Conservation (phyloP, 805 yeast species). For the Alloascoidea africana region DNA sequence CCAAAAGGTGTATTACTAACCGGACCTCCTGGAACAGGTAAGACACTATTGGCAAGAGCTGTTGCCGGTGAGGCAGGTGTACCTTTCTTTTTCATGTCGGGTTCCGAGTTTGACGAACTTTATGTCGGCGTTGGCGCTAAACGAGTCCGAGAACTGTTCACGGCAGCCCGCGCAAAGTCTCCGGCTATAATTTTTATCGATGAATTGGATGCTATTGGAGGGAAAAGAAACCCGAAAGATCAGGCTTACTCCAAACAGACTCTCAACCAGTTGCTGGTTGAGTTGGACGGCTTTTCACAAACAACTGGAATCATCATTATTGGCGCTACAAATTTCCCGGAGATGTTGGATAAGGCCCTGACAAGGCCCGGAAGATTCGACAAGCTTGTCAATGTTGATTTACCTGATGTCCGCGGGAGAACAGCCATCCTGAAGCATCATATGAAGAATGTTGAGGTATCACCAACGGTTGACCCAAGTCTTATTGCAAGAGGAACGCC, state of each 20-base stretch:
- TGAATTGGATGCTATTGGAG: conserved; percentile 98
- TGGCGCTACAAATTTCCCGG: conserved; percentile 98
- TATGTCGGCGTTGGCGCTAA: conserved; percentile 99
- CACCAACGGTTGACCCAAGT: conserved; percentile 75
- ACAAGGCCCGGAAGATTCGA: conserved; percentile 98
- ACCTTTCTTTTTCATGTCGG: conserved; percentile 96
- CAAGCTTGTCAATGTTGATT: conserved; percentile 84
- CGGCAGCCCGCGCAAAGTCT: conserved; percentile 86
- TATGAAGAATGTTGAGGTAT: conserved; percentile 77
- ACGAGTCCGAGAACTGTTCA: conserved; percentile 85
- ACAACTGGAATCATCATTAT: conserved; percentile 87
- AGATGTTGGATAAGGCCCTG: conserved; percentile 87
- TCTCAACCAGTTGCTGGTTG: conserved; percentile 87
- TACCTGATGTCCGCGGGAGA: conserved; percentile 97
- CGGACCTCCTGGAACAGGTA: conserved; percentile 99
- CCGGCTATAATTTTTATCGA: conserved; percentile 97
- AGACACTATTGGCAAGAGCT: conserved; percentile 89
- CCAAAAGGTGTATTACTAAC: conserved; percentile 95
- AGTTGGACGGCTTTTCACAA: conserved; percentile 90
- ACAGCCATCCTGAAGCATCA: conserved; percentile 84
- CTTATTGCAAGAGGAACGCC: conserved; percentile 95
- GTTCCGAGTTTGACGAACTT: conserved; percentile 94
- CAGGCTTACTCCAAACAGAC: conserved; percentile 98
- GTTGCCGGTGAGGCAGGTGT: conserved; percentile 99
- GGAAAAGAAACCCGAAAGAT: conserved; percentile 92